A percentile compares a stretch with the other conserved stretches of the same genome.
Conservation (phyloP, 257 asterid species). For the Echium plantagineum region DNA sequence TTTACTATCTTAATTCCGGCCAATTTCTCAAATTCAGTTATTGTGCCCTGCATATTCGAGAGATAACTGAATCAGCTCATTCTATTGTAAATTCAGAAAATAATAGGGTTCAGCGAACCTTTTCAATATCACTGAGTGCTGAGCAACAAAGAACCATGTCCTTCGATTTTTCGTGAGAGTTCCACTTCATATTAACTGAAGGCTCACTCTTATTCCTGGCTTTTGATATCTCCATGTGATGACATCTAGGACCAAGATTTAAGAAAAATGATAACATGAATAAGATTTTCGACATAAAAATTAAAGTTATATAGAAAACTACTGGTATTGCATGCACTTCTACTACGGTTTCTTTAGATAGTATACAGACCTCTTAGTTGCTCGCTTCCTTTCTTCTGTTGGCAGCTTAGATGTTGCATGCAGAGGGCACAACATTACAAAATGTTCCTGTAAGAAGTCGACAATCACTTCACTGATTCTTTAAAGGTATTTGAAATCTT, state of each 20-base stretch:
- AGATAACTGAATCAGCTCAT: not conserved
- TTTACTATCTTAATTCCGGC: constrained; percentile 45
- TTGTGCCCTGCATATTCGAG: constrained; percentile 39
- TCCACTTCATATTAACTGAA: constrained; percentile 30
- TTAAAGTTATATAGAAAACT: not conserved
- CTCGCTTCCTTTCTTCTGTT: constrained; percentile 32
- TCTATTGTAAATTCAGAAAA: constrained; percentile 4
- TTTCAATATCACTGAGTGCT: constrained; percentile 53
- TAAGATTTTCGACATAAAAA: not conserved
- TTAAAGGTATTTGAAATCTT: not conserved
- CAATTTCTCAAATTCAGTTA: constrained; percentile 37
- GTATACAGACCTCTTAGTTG: constrained; percentile 31
- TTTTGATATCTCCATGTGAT: constrained; percentile 17
- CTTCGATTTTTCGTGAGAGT: constrained; percentile 34
- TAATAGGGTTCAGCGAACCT: constrained; percentile 30
- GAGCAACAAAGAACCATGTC: constrained; percentile 63
- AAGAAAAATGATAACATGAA: not conserved
- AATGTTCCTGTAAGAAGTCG: constrained; percentile 55
- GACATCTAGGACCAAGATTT: constrained; percentile 25
- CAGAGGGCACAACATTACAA: constrained; percentile 76
- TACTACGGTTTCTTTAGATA: not conserved
- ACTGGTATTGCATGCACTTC: not conserved
- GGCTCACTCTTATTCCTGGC: constrained; percentile 20
- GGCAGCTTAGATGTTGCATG: constrained; percentile 66
- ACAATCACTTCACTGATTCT: constrained; percentile 2